Base-by-base conservation (phyloP, 352 stramenopile species). In the Pythium scleroteichum region DNA sequence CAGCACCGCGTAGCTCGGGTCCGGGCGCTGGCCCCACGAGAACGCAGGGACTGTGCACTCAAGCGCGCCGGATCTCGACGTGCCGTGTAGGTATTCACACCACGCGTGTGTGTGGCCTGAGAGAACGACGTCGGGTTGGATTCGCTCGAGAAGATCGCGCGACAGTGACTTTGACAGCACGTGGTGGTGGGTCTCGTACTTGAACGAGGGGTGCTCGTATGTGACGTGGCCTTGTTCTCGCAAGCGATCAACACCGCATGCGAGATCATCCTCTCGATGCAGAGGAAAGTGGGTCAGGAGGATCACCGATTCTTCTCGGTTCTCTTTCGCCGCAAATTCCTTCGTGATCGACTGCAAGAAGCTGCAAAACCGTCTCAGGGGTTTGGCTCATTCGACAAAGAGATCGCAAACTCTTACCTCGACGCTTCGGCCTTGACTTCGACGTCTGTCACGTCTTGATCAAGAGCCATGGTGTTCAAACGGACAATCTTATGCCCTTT, bases 391-490 rank as follows among this genome's bases (percentile, higher is more conserved):
- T 32, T 20, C 26, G 24, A 40, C 40, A 22, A 13, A 32, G 17
- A 55, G 19, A 26, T 7, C 23, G 24, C 23, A 26, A n/a, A 24
- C 20, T 40, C 3, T 49, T 59, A 87, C 80, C 75, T 85, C n/a
- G 66, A 62, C 3, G 82, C 74, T 56, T 89, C 63, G 4, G 71
- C 70, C 32, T 76, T 63, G 27, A 92, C 64, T n/a, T 82, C 74
- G 3, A 62, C 66, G 42, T 74, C 72, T 3, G 51, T 8, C 2
- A 88, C 78, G 27, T 94, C 76, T 14, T 59, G 67, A 58, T 94
- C 85, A 14, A 92, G 66, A 19, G 82, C 85, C 82, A 94, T 94
- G 7, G 85, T 89, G 56, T 92, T 91, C 50, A 94, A 64, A 17
- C 71, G 71, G 8, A 94, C 66, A 62, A 92, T 84, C 9, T 68